These are phyloP conservation scores for Kockiozyma suomiensis DNA, from an alignment of 805 yeast species.

Conservation along the genomic window DNA sequence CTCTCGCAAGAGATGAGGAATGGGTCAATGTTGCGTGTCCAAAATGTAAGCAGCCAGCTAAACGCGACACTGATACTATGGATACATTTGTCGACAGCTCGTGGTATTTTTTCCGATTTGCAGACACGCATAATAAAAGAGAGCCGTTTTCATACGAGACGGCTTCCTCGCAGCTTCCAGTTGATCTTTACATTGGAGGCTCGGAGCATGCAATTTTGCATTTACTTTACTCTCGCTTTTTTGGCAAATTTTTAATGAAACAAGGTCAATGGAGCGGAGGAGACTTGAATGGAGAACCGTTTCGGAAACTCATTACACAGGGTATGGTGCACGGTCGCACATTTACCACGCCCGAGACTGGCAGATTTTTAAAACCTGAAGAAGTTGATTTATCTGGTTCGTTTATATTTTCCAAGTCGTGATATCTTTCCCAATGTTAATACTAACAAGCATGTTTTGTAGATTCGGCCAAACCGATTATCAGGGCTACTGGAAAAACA, in stretches of 20 bases:
- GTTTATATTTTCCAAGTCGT: too few relatives aligned
- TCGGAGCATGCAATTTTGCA: conserved; percentile 96
- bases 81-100: conserved; percentile 98
- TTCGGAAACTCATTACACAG: conserved; percentile 78
- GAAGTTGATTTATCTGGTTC: conserved; percentile 56
- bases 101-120: conserved; percentile 89
- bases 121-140: conserved; percentile 66
- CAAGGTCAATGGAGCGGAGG: conserved; percentile 71
- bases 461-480: conserved; percentile 45
- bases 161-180: conserved; percentile 67
- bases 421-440: too few relatives aligned
- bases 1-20: conserved; percentile 65
- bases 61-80: conserved; percentile 96
- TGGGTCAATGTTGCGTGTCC: conserved; percentile 83
- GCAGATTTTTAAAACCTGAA: conserved; percentile 74
- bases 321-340: conserved; percentile 99
- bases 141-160: conserved; percentile 56
- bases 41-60: conserved; percentile 65
- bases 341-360: conserved; percentile 67
- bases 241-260: conserved; percentile 73
- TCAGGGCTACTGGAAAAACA: conserved; percentile 52
- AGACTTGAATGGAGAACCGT: conserved; percentile 70
- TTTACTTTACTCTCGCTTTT: conserved; percentile 79
- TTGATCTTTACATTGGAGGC: conserved; percentile 91
- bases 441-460: neutral